Evolutionary conservation across 495 filamentous ascomycete species (phyloP), one percentile per base, ranked within the genome.

Genomic region (Hamigera avellanea): DNA sequence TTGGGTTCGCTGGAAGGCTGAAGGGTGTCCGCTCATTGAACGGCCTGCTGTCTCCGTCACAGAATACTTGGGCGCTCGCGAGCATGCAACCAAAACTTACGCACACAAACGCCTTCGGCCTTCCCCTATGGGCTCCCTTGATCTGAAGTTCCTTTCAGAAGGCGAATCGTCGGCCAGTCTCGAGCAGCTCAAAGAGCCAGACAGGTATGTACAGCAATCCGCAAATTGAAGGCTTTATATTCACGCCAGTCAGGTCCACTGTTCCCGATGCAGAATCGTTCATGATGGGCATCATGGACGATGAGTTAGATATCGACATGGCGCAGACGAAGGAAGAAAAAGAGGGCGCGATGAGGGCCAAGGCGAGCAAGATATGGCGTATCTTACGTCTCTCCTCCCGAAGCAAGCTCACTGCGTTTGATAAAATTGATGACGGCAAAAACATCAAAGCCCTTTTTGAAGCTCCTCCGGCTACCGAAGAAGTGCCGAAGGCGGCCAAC

Each of bases 1-100:
- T 47, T 99, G 91, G 91, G 86, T 88, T 28, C 81, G 83, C 32
- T 99, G 91, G 91, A 99, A 99, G 58, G 76, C 86, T 7, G 91
- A 96, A 57, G 80, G 75, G 34, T 96, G 91, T 56, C 86, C 84
- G 19, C 69, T 77, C 14, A 95, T 99, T 50, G 78, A 88, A 42
- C 70, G 74, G 27, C 72, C 81, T 12, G 65, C 83, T 5, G 56
- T 95, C 21, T 68, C 76, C 2, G 66, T 78, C 14, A 55, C 63
- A 15, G 73, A 81, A 19, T 83, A 83, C 50, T 51, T 72, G 34
- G 69, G 73, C 30, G 79, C 84, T 15, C 81, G 80, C 46, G 59
- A 65, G 17, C 59, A 73, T 33, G 80, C 78, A 4, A 64, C 60
- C 37, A 80, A 76, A 51, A 61, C 72, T 4, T 81, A 80, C 41